Percentiles rank a stretch among this genome's conserved stretches.
These are phyloP conservation scores for Golubevia sp. DNA, from an alignment of 1,284 basidiomycete genomes.

Conservation along the genomic window DNA sequence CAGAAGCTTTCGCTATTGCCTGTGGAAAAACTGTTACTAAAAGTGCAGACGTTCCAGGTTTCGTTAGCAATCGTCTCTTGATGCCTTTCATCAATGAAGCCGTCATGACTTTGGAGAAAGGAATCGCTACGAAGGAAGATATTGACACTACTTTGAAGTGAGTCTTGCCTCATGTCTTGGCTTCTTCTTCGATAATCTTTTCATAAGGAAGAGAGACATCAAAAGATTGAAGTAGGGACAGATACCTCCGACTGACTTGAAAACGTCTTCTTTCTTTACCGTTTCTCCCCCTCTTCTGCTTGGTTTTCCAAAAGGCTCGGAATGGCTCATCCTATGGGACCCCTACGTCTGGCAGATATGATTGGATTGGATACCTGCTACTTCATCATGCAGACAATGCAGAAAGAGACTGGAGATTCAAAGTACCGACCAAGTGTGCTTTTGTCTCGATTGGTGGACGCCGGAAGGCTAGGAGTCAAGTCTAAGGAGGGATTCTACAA, in stretches of 20 bases:
- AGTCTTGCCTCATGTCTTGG: too few relatives aligned
- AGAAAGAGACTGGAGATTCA: conserved; percentile 82
- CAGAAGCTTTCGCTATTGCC: conserved; percentile 79
- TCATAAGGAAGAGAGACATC: too few relatives aligned
- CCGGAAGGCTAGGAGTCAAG: conserved; percentile 92
- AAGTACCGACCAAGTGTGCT: conserved; percentile 93
- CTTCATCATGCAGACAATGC: conserved; percentile 82
- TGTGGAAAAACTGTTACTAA: conserved; percentile 74
- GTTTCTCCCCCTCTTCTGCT: too few relatives aligned
- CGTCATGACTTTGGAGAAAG: conserved; percentile 89
- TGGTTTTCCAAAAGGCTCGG: conserved; percentile 66
- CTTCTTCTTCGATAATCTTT: too few relatives aligned
- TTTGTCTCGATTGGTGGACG: conserved; percentile 92
- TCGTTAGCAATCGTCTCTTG: conserved; percentile 65
- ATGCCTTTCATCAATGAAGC: conserved; percentile 94
- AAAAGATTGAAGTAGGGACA: too few relatives aligned
- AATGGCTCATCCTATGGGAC: conserved; percentile 95
- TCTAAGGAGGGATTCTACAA: conserved; percentile 70
- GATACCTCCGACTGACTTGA: too few relatives aligned
- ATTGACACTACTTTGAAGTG: conserved; percentile 86
- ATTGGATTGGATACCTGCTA: conserved; percentile 91
- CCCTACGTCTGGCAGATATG: conserved; percentile 65
- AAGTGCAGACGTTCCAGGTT: conserved; percentile 82
- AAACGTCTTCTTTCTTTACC: too few relatives aligned
- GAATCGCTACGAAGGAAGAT: conserved; percentile 86